phyloP scores from a whole-genome alignment of 75 land plant genomes.

The Sequoia sempervirens region DNA sequence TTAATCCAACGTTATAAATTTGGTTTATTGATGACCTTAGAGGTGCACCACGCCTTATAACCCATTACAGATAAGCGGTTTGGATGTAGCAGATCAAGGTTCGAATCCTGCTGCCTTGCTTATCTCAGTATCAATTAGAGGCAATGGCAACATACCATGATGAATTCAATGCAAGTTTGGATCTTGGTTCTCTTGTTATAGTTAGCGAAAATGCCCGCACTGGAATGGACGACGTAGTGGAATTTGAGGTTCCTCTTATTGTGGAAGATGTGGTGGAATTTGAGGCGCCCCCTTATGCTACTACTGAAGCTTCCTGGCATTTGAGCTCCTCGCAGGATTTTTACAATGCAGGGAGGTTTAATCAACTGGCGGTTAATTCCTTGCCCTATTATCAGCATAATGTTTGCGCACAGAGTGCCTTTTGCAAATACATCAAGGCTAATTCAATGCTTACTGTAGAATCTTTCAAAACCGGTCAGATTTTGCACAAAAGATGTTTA shows the following conservation, averaged over 20 bases:
- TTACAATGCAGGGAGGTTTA: neutral
- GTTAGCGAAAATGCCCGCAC: neutral
- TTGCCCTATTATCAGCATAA: neutral
- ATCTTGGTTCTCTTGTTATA: neutral
- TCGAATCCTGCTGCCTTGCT: neutral
- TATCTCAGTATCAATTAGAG: neutral
- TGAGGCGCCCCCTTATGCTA: neutral
- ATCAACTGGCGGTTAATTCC: neutral
- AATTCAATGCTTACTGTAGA: neutral
- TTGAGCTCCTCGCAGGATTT: neutral
- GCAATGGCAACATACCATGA: neutral
- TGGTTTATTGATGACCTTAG: too few relatives aligned
- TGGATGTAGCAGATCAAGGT: neutral
- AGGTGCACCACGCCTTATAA: too few relatives aligned
- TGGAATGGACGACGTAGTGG: neutral
- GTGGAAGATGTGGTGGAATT: neutral
- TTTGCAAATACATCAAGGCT: neutral
- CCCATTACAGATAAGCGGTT: neutral
- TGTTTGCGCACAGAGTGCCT: neutral
- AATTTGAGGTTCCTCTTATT: neutral
- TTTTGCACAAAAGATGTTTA: neutral
- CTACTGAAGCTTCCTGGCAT: neutral
- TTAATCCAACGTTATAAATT: too few relatives aligned
- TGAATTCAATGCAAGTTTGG: neutral
- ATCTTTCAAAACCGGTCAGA: neutral